phyloP scores from a whole-genome alignment of 257 asterid genomes.

The Echium plantagineum region DNA sequence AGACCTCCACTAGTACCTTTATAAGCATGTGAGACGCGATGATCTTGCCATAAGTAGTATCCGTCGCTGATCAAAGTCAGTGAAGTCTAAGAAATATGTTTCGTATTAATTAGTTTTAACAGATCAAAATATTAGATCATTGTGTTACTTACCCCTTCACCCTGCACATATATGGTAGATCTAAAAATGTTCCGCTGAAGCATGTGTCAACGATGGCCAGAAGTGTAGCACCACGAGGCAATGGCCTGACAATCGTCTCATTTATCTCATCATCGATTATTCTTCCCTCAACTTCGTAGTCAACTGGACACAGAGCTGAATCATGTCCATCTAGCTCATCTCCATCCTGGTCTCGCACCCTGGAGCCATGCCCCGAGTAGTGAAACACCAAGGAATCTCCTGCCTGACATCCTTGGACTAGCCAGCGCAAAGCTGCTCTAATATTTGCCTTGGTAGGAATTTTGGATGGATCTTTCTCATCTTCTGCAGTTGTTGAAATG shows the following conservation, averaged over 20 bases:
- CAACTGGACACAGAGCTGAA: constrained; percentile 51
- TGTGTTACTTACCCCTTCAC: constrained; percentile 13
- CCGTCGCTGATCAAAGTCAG: background rate
- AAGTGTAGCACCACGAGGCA: constrained; percentile 48
- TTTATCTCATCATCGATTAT: constrained; percentile 60
- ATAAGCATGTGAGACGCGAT: constrained; percentile 27
- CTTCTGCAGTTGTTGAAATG: constrained; percentile 27
- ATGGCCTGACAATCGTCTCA: constrained; percentile 37
- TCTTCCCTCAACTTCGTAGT: constrained; percentile 29
- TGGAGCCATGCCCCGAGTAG: constrained; percentile 39
- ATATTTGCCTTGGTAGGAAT: constrained; percentile 41
- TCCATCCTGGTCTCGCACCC: constrained; percentile 14
- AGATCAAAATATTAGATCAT: background rate
- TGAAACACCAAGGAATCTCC: constrained; percentile 39
- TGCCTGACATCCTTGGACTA: constrained; percentile 14
- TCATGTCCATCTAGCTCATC: constrained; percentile 37
- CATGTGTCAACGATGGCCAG: constrained; percentile 54
- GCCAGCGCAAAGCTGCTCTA: constrained; percentile 24
- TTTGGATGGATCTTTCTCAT: constrained; percentile 9
- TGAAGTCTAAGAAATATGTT: background rate
- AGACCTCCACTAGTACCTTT: constrained; percentile 58
- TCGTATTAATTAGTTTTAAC: background rate
- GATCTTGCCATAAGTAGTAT: constrained; percentile 30
- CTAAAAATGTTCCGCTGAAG: constrained; percentile 78
- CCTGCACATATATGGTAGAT: constrained; percentile 37